Conservation (phyloP, 768 basidiomycete genomes). For the Rhodotorula kratochvilovae region DNA sequence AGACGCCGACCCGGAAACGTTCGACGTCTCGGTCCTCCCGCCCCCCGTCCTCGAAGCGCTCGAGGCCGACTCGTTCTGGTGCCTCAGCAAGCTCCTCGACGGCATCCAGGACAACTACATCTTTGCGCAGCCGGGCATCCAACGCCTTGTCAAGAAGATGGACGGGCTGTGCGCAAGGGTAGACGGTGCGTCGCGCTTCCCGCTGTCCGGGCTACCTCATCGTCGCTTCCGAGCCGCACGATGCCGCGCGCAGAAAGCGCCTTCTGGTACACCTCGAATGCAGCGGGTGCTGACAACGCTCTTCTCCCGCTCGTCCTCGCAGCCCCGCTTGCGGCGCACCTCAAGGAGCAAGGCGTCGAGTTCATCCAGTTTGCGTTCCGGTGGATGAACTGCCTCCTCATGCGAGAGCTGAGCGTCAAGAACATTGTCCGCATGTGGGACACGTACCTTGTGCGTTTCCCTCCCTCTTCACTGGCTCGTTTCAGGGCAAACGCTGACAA, state of each 20-base stretch:
- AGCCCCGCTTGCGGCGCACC: constrained; percentile 83
- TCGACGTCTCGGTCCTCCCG: constrained; percentile 74
- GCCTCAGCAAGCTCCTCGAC: constrained; percentile 85
- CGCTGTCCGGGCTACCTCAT: too few species aligned
- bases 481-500: too few species aligned
- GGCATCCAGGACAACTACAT: constrained; percentile 99
- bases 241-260: too few species aligned
- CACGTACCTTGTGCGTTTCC: constrained; percentile 77
- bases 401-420: constrained; percentile 94
- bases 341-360: constrained; percentile 86
- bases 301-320: neutral
- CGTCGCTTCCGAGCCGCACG: too few species aligned
- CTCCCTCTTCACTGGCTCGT: neutral
- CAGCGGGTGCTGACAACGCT: neutral
- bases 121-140: constrained; percentile 91
- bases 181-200: constrained; percentile 58
- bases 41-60: constrained; percentile 69
- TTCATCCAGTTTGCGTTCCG: constrained; percentile 99
- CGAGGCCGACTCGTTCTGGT: constrained; percentile 98
- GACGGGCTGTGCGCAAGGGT: constrained; percentile 84
- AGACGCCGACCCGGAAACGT: constrained; percentile 87
- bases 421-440: constrained; percentile 99
- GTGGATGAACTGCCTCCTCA: constrained; percentile 99
- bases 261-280: too few species aligned
- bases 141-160: constrained; percentile 88